phyloP scores from a whole-genome alignment of 192 early-diverging fungal genomes.

The Podila minutissima region DNA sequence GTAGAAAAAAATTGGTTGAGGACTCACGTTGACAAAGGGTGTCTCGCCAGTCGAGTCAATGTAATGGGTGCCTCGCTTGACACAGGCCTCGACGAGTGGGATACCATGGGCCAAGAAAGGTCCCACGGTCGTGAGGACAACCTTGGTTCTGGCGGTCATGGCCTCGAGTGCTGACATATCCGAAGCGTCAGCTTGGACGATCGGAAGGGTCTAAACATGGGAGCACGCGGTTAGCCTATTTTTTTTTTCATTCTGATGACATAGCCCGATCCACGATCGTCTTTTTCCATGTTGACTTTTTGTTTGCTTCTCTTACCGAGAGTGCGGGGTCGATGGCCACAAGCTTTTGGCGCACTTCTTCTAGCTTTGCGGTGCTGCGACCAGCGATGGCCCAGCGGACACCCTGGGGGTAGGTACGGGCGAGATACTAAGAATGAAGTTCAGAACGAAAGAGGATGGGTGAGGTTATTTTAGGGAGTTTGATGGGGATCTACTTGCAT shows the following conservation, averaged over 20 bases:
- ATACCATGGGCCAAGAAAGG: slow-evolving; percentile 81
- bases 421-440: slow-evolving; percentile 13
- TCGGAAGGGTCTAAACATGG: slow-evolving; percentile 56
- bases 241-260: neutral
- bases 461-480: neutral
- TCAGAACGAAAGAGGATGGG: neutral
- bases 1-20: neutral
- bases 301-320: slow-evolving; percentile 45
- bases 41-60: slow-evolving; percentile 91
- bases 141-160: slow-evolving; percentile 70
- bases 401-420: slow-evolving; percentile 24
- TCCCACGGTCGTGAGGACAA: slow-evolving; percentile 84
- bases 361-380: slow-evolving; percentile 73
- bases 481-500: neutral
- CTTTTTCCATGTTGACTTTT: neutral
- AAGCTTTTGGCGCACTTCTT: slow-evolving; percentile 62
- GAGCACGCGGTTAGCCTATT: neutral
- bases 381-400: slow-evolving; percentile 85
- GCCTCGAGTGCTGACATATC: slow-evolving; percentile 68
- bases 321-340: slow-evolving; percentile 58
- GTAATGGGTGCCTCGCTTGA: slow-evolving; percentile 82
- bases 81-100: slow-evolving; percentile 73
- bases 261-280: neutral
- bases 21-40: slow-evolving; percentile 36
- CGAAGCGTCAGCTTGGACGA: slow-evolving; percentile 76